Conservation (phyloP, 352 stramenopile species). For the Phytophthora sojae region DNA sequence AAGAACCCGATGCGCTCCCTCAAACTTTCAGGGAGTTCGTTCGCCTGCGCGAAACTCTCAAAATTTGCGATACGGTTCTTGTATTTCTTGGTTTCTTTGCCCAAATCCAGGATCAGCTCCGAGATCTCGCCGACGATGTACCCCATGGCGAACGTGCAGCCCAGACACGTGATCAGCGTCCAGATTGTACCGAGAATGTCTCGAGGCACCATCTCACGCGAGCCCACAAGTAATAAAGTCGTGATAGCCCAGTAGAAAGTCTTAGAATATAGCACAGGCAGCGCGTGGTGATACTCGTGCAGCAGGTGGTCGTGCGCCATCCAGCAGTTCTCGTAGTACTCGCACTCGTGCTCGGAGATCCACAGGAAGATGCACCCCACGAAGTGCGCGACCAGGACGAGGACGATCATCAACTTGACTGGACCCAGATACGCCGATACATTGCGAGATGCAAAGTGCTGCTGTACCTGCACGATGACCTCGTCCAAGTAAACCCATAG, state of each 20-base stretch:
- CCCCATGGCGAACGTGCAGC: background rate
- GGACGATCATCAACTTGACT: conserved; percentile 63
- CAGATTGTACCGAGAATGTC: background rate
- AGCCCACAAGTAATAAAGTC: background rate
- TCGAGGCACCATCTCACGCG: background rate
- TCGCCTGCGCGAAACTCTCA: background rate
- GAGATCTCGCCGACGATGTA: background rate
- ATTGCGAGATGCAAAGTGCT: conserved; percentile 59
- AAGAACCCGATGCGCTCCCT: background rate
- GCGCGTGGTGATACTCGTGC: background rate
- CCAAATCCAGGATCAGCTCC: background rate
- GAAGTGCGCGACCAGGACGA: conserved; percentile 61
- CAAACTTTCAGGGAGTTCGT: background rate
- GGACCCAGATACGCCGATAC: conserved; percentile 66
- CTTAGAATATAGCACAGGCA: background rate
- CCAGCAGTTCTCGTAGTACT: conserved; percentile 50
- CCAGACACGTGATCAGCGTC: background rate
- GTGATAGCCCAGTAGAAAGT: background rate
- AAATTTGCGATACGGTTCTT: background rate
- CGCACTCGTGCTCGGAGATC: conserved; percentile 62
- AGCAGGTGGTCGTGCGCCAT: conserved; percentile 46
- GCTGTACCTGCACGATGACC: conserved; percentile 64
- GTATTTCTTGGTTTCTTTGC: background rate
- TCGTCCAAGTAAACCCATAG: conserved; percentile 61
- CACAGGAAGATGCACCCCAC: conserved; percentile 67